phyloP scores from a whole-genome alignment of 2,329 filamentous ascomycete species.

The Colletotrichum orchidophilum region DNA sequence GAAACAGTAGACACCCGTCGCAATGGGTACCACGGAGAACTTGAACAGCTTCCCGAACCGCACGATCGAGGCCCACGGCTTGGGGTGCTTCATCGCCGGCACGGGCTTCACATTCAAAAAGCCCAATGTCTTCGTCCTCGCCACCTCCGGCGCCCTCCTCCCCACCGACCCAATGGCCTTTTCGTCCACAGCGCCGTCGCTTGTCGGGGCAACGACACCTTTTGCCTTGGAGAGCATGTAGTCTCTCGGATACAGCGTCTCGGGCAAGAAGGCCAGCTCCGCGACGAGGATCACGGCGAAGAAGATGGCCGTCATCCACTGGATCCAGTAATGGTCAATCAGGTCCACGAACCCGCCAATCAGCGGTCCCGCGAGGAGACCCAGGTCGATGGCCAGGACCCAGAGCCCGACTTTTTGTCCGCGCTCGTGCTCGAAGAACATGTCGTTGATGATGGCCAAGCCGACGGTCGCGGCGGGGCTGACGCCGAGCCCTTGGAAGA shows the following conservation, averaged over 20 bases:
- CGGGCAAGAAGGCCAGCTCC: slow-evolving; percentile 60
- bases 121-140: slow-evolving; percentile 52
- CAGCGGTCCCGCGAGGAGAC: slow-evolving; percentile 54
- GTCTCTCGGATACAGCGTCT: slow-evolving; percentile 65
- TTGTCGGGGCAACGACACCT: background rate
- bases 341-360: slow-evolving; percentile 62
- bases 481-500: slow-evolving; percentile 66
- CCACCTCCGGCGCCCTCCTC: slow-evolving; percentile 35
- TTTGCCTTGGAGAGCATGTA: slow-evolving; percentile 50
- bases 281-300: slow-evolving; percentile 57
- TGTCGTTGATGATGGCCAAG: slow-evolving; percentile 62
- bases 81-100: slow-evolving; percentile 61
- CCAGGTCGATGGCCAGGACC: slow-evolving; percentile 64
- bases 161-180: slow-evolving; percentile 25
- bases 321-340: slow-evolving; percentile 59
- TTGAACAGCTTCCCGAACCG: slow-evolving; percentile 58
- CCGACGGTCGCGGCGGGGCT: slow-evolving; percentile 64
- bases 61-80: slow-evolving; percentile 53
- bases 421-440: slow-evolving; percentile 66
- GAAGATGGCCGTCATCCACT: slow-evolving; percentile 64
- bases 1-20: slow-evolving; percentile 60
- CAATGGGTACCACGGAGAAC: slow-evolving; percentile 54
- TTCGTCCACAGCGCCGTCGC: slow-evolving; percentile 12
- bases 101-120: slow-evolving; percentile 56
- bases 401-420: slow-evolving; percentile 65